These are phyloP conservation scores for Apophysomyces elegans DNA, from an alignment of 371 early-diverging fungal genomes.

Conservation along the genomic window DNA sequence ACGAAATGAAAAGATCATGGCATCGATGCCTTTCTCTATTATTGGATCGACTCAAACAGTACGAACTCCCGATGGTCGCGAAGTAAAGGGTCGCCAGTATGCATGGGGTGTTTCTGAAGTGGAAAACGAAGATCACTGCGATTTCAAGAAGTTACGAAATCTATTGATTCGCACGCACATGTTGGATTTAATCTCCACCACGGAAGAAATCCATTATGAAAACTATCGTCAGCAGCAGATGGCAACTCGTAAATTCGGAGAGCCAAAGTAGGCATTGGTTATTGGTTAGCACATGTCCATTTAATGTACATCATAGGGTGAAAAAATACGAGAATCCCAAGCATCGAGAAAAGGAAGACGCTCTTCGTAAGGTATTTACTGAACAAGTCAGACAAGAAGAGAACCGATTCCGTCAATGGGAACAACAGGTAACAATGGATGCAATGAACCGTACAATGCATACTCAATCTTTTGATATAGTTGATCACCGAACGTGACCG, in stretches of 20 bases:
- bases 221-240: slow-evolving; percentile 85
- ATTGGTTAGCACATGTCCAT: not conserved
- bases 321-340: slow-evolving; percentile 79
- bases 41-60: slow-evolving; percentile 93
- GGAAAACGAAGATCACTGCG: slow-evolving; percentile 90
- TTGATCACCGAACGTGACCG: slow-evolving; percentile 96
- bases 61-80: slow-evolving; percentile 71
- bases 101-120: slow-evolving; percentile 95
- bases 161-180: slow-evolving; percentile 93
- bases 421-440: slow-evolving; percentile 75
- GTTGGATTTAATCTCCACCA: slow-evolving; percentile 90
- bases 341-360: slow-evolving; percentile 95
- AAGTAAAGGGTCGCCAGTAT: slow-evolving; percentile 90
- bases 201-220: slow-evolving; percentile 94
- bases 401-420: slow-evolving; percentile 96
- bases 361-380: slow-evolving; percentile 89
- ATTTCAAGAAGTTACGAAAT: slow-evolving; percentile 93
- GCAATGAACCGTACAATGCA: not conserved
- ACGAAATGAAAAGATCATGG: slow-evolving; percentile 84
- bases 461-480: slow-evolving; percentile 15
- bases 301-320: slow-evolving; percentile 29
- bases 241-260: slow-evolving; percentile 83
- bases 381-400: slow-evolving; percentile 96
- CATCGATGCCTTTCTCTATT: slow-evolving; percentile 94
- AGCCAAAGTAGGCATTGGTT: slow-evolving; percentile 59